Evolutionary conservation across 352 stramenopile species (phyloP).

Genomic region (Elongisporangium anandrum): DNA sequence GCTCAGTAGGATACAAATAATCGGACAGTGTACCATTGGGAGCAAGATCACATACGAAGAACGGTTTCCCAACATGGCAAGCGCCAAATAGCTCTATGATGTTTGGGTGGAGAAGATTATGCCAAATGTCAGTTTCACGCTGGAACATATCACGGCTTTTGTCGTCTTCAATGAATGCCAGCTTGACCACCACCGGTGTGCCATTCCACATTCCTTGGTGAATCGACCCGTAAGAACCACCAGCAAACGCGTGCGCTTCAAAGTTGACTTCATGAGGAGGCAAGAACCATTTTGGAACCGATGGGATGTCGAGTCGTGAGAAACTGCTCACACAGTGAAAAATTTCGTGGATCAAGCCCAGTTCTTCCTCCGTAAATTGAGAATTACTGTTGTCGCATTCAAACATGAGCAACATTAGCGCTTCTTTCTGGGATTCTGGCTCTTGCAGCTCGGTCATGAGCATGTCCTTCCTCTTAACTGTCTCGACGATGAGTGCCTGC

Average conservation of each 20-base stretch:
- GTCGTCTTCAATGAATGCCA: slow-evolving; percentile 15
- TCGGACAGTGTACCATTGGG: slow-evolving; percentile 3
- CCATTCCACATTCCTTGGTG: slow-evolving; percentile 24
- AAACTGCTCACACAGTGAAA: slow-evolving; percentile 10
- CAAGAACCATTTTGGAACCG: slow-evolving; percentile 15
- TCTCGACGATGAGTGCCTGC: no score
- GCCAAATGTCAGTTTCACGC: slow-evolving; percentile 11
- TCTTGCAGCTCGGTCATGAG: slow-evolving; percentile 6
- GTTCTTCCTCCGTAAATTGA: slow-evolving; percentile 11
- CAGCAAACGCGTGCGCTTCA: slow-evolving; percentile 13
- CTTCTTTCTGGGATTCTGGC: slow-evolving; percentile 9
- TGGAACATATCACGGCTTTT: slow-evolving; percentile 9
- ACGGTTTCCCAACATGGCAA: slow-evolving; percentile 5
- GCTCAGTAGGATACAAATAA: not conserved
- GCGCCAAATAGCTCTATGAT: slow-evolving; percentile 9
- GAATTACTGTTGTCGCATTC: slow-evolving; percentile 13
- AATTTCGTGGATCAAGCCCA: slow-evolving; percentile 13
- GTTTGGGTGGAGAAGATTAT: slow-evolving; percentile 8
- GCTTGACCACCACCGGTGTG: slow-evolving; percentile 25
- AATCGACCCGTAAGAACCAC: slow-evolving; percentile 22
- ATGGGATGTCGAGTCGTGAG: slow-evolving; percentile 10
- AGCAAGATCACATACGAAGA: slow-evolving; percentile 13
- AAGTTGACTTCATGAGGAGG: slow-evolving; percentile 21
- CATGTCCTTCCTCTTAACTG: no score
- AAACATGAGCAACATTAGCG: slow-evolving; percentile 16